These are phyloP conservation scores for Candida tallmaniae DNA, from an alignment of 805 yeast genomes.

Conservation along the genomic window DNA sequence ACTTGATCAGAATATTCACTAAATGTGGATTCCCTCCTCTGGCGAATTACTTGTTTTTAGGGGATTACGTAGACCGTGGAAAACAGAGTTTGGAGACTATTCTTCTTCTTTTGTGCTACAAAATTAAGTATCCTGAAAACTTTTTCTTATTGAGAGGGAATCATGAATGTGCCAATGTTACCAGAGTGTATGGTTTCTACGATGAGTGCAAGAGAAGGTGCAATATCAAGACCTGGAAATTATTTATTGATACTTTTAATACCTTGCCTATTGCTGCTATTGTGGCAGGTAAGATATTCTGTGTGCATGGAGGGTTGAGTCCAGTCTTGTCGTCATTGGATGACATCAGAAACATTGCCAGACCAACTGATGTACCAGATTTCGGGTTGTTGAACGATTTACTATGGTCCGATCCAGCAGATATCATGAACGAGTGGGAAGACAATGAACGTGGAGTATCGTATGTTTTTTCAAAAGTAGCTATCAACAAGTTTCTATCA, in stretches of 20 bases:
- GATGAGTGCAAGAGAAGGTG: slow-evolving; percentile 97
- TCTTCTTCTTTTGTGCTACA: slow-evolving; percentile 79
- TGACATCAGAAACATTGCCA: slow-evolving; percentile 66
- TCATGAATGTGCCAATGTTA: slow-evolving; percentile 96
- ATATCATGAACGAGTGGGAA: slow-evolving; percentile 79
- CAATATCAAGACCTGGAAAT: slow-evolving; percentile 89
- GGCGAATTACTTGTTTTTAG: slow-evolving; percentile 85
- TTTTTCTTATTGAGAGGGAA: slow-evolving; percentile 91
- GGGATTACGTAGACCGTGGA: slow-evolving; percentile 97
- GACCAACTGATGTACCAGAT: slow-evolving; percentile 87
- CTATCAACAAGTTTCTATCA: slow-evolving; percentile 70
- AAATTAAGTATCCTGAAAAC: slow-evolving; percentile 95
- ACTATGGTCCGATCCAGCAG: slow-evolving; percentile 84
- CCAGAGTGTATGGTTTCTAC: slow-evolving; percentile 94
- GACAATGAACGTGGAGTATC: slow-evolving; percentile 84
- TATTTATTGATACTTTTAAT: slow-evolving; percentile 91
- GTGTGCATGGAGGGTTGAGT: slow-evolving; percentile 81
- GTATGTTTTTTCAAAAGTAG: slow-evolving; percentile 73
- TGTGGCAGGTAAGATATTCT: slow-evolving; percentile 91
- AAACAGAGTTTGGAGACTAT: slow-evolving; percentile 95
- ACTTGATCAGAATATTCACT: slow-evolving; percentile 83
- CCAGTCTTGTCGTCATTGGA: slow-evolving; percentile 72
- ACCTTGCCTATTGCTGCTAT: slow-evolving; percentile 93
- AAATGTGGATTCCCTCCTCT: slow-evolving; percentile 97
- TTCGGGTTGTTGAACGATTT: slow-evolving; percentile 73